A percentile compares a stretch with the other conserved stretches of the same genome.
Evolutionary conservation across 2,329 filamentous ascomycete species (phyloP).

Genomic region (Davidsoniella australis): DNA sequence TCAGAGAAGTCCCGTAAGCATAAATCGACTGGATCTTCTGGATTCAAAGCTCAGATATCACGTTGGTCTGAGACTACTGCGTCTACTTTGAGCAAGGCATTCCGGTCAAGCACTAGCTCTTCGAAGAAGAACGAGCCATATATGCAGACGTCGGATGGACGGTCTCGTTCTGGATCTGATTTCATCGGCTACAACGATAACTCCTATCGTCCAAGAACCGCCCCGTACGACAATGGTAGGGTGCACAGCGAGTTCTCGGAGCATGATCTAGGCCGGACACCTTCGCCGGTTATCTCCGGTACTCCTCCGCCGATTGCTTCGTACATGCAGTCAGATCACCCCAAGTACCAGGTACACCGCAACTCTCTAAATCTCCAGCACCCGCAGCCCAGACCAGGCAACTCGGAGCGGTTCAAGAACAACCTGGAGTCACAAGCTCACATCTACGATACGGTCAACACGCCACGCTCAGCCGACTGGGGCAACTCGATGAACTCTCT

Average conservation of each 20-base stretch:
- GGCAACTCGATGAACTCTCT: slow-evolving; percentile 43
- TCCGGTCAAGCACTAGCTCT: slow-evolving; percentile 44
- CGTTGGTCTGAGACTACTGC: slow-evolving; percentile 95
- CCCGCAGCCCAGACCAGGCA: slow-evolving; percentile 58
- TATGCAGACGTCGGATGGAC: slow-evolving; percentile 17
- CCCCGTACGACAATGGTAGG: slow-evolving; percentile 43
- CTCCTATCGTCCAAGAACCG: slow-evolving; percentile 29
- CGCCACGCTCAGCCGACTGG: slow-evolving; percentile 45
- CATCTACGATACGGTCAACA: slow-evolving; percentile 44
- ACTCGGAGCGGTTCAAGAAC: slow-evolving; percentile 57
- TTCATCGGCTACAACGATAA: slow-evolving; percentile 49
- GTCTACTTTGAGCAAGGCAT: slow-evolving; percentile 66
- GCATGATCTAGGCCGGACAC: slow-evolving; percentile 24
- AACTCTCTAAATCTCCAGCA: slow-evolving; percentile 68
- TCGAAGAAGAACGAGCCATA: slow-evolving; percentile 35
- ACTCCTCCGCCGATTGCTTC: slow-evolving; percentile 29
- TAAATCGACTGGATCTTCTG: slow-evolving; percentile 66
- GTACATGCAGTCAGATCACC: slow-evolving; percentile 43
- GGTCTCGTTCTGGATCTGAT: slow-evolving; percentile 67
- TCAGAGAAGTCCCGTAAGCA: slow-evolving; percentile 70
- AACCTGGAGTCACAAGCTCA: slow-evolving; percentile 58
- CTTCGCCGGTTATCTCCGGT: slow-evolving; percentile 18
- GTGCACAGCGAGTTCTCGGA: slow-evolving; percentile 41
- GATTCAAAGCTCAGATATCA: slow-evolving; percentile 79
- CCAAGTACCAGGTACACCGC: slow-evolving; percentile 67